These are phyloP conservation scores for Mycena capillaripes DNA, from an alignment of 768 basidiomycete species.

Conservation along the genomic window DNA sequence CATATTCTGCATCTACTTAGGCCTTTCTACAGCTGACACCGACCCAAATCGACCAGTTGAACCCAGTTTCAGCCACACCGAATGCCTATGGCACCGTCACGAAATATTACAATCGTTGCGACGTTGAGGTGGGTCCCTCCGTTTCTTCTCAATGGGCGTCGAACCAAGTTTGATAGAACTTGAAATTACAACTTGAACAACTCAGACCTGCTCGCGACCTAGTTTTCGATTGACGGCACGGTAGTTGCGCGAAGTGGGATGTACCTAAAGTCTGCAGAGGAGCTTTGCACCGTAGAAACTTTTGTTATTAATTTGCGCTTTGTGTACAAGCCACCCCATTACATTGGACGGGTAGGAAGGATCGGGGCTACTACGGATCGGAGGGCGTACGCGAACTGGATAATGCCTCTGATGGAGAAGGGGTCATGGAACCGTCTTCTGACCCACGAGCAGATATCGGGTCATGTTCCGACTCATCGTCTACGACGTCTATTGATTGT, in stretches of 20 bases:
- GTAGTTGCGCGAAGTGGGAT: too few species aligned
- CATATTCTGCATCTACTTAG: background rate
- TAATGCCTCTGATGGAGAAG: conserved; percentile 88
- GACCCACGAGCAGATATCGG: conserved; percentile 78
- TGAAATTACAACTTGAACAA: conserved; percentile 14
- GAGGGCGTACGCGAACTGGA: conserved; percentile 95
- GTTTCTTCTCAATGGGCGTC: background rate
- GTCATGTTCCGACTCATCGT: conserved; percentile 75
- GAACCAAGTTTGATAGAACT: conserved; percentile 4
- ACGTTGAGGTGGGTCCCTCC: conserved; percentile 19
- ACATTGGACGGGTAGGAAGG: conserved; percentile 60
- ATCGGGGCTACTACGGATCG: conserved; percentile 74
- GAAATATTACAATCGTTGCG: conserved; percentile 32
- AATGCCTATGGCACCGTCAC: conserved; percentile 25
- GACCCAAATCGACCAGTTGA: conserved; percentile 25
- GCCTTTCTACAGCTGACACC: conserved; percentile 3
- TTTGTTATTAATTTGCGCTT: background rate
- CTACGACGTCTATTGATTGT: conserved; percentile 59
- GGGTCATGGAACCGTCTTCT: conserved; percentile 92
- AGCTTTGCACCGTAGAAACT: too few species aligned
- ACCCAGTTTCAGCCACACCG: conserved; percentile 20
- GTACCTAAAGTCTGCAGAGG: too few species aligned
- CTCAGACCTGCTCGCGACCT: background rate
- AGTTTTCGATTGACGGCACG: conserved; percentile 2
- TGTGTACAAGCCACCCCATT: too few species aligned